Evolutionary conservation across 2,329 filamentous ascomycete species (phyloP).

Genomic region (Apiospora marii): DNA sequence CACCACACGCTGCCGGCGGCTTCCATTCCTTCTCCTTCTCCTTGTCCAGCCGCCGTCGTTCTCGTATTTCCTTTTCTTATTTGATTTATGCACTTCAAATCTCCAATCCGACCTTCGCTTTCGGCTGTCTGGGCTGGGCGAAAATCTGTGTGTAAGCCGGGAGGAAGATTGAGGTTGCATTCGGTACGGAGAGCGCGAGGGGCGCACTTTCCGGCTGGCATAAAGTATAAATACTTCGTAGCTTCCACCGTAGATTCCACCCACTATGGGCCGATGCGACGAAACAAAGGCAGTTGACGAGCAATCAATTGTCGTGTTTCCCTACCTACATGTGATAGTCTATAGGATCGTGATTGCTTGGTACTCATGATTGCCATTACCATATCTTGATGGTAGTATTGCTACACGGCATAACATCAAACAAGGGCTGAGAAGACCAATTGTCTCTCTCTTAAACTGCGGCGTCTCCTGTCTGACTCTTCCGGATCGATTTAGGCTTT

Average conservation of each 20-base stretch:
- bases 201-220: constrained; percentile 21
- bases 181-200: constrained; percentile 18
- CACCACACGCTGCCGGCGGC: background rate
- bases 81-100: background rate
- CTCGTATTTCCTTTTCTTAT: background rate
- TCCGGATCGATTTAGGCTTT: constrained; percentile 15
- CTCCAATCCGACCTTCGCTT: background rate
- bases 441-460: constrained; percentile 1
- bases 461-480: constrained; percentile 15
- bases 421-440: background rate
- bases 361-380: background rate
- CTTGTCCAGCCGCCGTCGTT: too few relatives aligned
- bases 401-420: background rate
- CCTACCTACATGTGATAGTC: constrained; percentile 5
- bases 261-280: constrained; percentile 13
- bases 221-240: constrained; percentile 18
- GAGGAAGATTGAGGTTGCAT: constrained; percentile 17
- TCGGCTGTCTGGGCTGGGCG: background rate
- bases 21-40: background rate
- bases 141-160: constrained; percentile 18
- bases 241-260: constrained; percentile 11
- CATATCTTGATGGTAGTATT: background rate
- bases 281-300: constrained; percentile 8
- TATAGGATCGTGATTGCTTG: background rate
- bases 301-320: background rate